Conservation (phyloP, 2,329 filamentous ascomycete genomes). For the Ascochyta koolunga region DNA sequence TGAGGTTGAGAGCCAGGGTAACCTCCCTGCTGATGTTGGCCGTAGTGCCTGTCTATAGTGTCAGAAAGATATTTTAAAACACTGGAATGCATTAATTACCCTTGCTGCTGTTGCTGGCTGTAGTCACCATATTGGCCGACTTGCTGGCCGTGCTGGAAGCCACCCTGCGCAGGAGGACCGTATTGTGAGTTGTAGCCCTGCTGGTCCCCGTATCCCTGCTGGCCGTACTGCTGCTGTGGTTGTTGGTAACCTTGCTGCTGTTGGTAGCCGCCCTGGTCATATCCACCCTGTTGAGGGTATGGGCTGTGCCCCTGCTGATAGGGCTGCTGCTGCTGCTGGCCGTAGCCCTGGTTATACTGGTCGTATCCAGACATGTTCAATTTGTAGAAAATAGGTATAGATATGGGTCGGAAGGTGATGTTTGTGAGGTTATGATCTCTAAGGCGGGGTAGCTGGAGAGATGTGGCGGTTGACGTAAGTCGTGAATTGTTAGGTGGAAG, state of each 20-base stretch:
- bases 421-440: background rate
- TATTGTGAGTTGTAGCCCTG: conserved; percentile 46
- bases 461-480: conserved; percentile 14
- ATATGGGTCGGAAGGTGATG: background rate
- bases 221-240: conserved; percentile 39
- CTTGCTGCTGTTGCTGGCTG: conserved; percentile 44
- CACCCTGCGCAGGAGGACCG: conserved; percentile 55
- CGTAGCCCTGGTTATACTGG: conserved; percentile 48
- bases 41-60: conserved; percentile 26
- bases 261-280: conserved; percentile 40
- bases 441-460: conserved; percentile 14
- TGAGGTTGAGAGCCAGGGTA: conserved; percentile 42
- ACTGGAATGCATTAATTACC: conserved; percentile 27
- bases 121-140: conserved; percentile 37
- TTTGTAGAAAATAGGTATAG: background rate
- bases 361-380: conserved; percentile 60
- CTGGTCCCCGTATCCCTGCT: conserved; percentile 44
- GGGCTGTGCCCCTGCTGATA: conserved; percentile 35
- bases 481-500: background rate
- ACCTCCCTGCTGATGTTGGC: conserved; percentile 35
- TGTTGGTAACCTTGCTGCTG: conserved; percentile 38
- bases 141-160: conserved; percentile 55
- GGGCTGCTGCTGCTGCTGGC: conserved; percentile 45
- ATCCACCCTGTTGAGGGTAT: conserved; percentile 40
- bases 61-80: conserved; percentile 26